phyloP scores from a whole-genome alignment of 768 basidiomycete genomes.

The Pisolithus albus region DNA sequence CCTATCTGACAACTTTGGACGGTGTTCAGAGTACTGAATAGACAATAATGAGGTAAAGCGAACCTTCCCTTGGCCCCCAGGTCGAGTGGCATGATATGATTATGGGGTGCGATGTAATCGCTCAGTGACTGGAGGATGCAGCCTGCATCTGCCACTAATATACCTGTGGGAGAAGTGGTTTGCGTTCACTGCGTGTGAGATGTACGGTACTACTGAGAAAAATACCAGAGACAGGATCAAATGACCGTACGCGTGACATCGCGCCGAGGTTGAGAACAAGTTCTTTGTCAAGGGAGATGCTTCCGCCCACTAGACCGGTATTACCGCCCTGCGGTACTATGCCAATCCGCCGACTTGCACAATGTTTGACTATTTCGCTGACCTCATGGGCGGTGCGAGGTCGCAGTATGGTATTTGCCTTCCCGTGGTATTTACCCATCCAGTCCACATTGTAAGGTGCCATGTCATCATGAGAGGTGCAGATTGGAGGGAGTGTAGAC shows the following conservation, averaged over 20 bases:
- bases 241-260: constrained; percentile 75
- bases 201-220: constrained; percentile 1
- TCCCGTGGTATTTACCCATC: constrained; percentile 94
- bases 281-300: constrained; percentile 84
- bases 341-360: constrained; percentile 73
- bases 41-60: constrained; percentile 6
- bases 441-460: constrained; percentile 82
- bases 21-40: not conserved
- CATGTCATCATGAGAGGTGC: constrained; percentile 56
- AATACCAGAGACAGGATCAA: constrained; percentile 77
- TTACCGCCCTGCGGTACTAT: constrained; percentile 98
- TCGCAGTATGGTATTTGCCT: constrained; percentile 77
- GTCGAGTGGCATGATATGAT: constrained; percentile 96
- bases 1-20: constrained; percentile 85
- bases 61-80: constrained; percentile 94
- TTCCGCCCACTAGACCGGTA: constrained; percentile 94
- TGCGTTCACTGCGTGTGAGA: constrained; percentile 4
- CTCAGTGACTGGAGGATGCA: constrained; percentile 86
- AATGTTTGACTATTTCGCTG: constrained; percentile 81
- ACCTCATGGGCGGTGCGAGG: constrained; percentile 87
- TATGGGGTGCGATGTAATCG: constrained; percentile 76
- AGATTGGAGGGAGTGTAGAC: constrained; percentile 52
- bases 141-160: constrained; percentile 90
- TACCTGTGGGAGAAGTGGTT: constrained; percentile 44
- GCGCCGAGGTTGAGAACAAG: constrained; percentile 78